Percentiles rank a stretch among this genome's conserved stretches.
Evolutionary conservation across 257 asterid species (phyloP).

Genomic region (Solanum rostratum): DNA sequence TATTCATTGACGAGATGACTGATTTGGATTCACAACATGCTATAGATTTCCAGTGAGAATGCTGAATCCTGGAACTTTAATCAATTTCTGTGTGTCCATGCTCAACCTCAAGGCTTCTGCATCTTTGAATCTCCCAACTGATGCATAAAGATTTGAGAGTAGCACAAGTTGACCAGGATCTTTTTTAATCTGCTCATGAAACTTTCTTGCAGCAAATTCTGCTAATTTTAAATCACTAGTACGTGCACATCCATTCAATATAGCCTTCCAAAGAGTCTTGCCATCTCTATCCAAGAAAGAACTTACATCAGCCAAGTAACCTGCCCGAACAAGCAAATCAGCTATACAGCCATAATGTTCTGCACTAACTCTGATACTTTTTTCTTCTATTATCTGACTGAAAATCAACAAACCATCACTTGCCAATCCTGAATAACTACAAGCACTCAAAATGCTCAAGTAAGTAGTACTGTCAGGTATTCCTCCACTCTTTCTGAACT

Average conservation of each 20-base stretch:
- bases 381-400: not conserved
- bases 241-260: not conserved
- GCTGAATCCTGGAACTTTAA: constrained; percentile 7
- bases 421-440: constrained; percentile 8
- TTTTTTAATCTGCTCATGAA: not conserved
- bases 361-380: not conserved
- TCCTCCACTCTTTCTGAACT: not conserved
- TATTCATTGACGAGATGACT: not conserved
- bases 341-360: constrained; percentile 5
- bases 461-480: constrained; percentile 4
- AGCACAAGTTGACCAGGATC: constrained; percentile 9
- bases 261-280: constrained; percentile 2
- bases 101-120: constrained; percentile 10
- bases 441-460: constrained; percentile 4
- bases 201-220: constrained; percentile 6
- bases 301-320: constrained; percentile 1
- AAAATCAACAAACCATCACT: constrained; percentile 2
- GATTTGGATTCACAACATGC: not conserved
- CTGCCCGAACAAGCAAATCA: constrained; percentile 11
- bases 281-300: not conserved
- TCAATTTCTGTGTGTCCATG: constrained; percentile 2
- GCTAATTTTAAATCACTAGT: constrained; percentile 3
- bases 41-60: not conserved
- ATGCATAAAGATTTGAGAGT: constrained; percentile 10
- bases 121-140: constrained; percentile 13